Evolutionary conservation across 2,329 filamentous ascomycete genomes (phyloP).

Genomic region (Graphilbum fragrans): DNA sequence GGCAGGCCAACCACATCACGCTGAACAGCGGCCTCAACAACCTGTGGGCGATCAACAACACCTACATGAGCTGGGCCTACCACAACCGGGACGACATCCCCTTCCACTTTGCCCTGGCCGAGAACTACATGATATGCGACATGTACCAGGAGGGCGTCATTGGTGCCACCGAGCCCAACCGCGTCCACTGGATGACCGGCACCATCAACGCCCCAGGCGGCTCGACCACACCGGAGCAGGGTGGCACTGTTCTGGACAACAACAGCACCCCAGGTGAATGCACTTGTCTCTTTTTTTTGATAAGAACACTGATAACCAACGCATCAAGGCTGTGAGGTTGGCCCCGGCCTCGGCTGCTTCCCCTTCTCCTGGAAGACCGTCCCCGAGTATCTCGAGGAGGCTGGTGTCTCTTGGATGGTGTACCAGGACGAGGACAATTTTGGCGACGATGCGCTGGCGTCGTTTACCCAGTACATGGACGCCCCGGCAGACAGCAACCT

Average conservation of each 20-base stretch:
- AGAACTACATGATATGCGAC: constrained; percentile 40
- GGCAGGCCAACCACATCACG: constrained; percentile 36
- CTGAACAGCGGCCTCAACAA: constrained; percentile 38
- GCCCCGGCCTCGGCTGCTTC: constrained; percentile 26
- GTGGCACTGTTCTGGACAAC: constrained; percentile 33
- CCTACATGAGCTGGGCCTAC: constrained; percentile 39
- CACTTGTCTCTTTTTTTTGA: no score
- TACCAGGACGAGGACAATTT: constrained; percentile 32
- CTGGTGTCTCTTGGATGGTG: constrained; percentile 30
- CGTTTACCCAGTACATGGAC: constrained; percentile 32
- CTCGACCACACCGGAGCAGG: constrained; percentile 26
- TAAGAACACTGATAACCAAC: no score
- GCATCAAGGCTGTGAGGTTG: no score
- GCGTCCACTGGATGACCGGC: constrained; percentile 36
- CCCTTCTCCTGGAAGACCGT: constrained; percentile 33
- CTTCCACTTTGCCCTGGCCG: constrained; percentile 40
- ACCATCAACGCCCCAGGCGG: constrained; percentile 37
- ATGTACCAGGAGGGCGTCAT: constrained; percentile 42
- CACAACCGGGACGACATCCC: constrained; percentile 39
- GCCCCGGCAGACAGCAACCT: constrained; percentile 22
- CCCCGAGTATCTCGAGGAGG: constrained; percentile 27
- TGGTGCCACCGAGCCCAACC: constrained; percentile 38
- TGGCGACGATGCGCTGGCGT: constrained; percentile 33
- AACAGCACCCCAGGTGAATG: no score
- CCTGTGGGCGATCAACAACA: constrained; percentile 40